Evolutionary conservation across 2,329 filamentous ascomycete species (phyloP), one percentile per base, ranked within the genome.

Genomic region (Colletotrichum siamense): DNA sequence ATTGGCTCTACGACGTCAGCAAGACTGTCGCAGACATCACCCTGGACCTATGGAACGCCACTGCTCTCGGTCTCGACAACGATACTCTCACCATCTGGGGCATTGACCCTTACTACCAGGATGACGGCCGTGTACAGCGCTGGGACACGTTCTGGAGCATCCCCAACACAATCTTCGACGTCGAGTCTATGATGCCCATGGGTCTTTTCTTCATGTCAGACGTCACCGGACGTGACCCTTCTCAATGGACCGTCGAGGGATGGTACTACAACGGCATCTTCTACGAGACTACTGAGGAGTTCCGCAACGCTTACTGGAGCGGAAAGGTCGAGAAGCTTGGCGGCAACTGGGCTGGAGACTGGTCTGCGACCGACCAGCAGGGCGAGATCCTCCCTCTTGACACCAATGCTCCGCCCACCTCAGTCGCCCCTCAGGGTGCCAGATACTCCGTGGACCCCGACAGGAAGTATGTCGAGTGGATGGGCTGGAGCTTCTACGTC

Each of bases 201-300:
- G 87, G 87, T 3, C 79, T 90, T 2, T 86, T 83, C 71, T 82
- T 87, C 79, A 84, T 84, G 79, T 81, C 83, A 3, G 88, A 92
- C 76, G 80, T 90, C 1, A 91, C 88, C 0, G 88, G 89, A 0
- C 85, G 88, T 8, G 87, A 91, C 75, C 86, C 88, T 10, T 83
- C 84, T 16, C 82, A 88, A 44, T 92, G 91, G 91, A 83, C 80
- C 16, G 80, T 90, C 0, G 83, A 86, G 22, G 88, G 88, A 3
- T 92, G 90, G 88, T 86, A 89, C 18, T 92, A 91, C 79, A 88
- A 90, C 73, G 86, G 87, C 61, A 80, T 88, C n/a, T 88, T 88
- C 76, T 92, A 91, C 78, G 80, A 85, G 36, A 87, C 87, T 6
- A 88, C 87, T 2, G 84, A 89, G 22, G 85, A 84, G 6, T 89